Conservation (phyloP, 306 rosid genomes). For the Cucurbita argyrosperma region DNA sequence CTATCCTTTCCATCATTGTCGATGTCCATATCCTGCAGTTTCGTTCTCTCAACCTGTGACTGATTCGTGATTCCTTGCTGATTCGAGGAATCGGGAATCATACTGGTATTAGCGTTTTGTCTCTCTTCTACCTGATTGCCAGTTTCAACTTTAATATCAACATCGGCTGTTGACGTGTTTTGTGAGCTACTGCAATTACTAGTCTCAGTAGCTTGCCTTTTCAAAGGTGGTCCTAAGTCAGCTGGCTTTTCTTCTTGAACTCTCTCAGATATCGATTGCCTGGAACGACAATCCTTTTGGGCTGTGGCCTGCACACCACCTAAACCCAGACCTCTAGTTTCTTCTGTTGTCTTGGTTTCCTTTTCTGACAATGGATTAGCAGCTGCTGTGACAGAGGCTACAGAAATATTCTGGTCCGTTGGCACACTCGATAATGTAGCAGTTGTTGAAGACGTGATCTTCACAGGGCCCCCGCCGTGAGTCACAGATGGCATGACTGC, state of each 20-base stretch:
- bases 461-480: background rate
- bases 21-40: background rate
- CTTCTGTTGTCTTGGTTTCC: conserved; percentile 20
- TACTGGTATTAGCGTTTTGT: background rate
- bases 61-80: background rate
- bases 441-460: background rate
- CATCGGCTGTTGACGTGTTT: background rate
- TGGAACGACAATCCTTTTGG: background rate
- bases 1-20: background rate
- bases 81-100: background rate
- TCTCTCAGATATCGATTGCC: background rate
- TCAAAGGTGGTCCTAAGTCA: background rate
- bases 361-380: conserved; percentile 17
- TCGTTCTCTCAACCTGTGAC: background rate
- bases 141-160: background rate
- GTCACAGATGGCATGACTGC: conserved; percentile 6
- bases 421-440: background rate
- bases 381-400: conserved; percentile 12
- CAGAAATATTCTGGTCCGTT: conserved; percentile 7
- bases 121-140: conserved; percentile 1
- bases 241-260: conserved; percentile 1
- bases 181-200: background rate
- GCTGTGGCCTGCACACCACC: conserved; percentile 11
- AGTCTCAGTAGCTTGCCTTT: background rate
- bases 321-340: conserved; percentile 1